phyloP scores from a whole-genome alignment of 805 yeast species.

The Hanseniaspora valbyensis region DNA sequence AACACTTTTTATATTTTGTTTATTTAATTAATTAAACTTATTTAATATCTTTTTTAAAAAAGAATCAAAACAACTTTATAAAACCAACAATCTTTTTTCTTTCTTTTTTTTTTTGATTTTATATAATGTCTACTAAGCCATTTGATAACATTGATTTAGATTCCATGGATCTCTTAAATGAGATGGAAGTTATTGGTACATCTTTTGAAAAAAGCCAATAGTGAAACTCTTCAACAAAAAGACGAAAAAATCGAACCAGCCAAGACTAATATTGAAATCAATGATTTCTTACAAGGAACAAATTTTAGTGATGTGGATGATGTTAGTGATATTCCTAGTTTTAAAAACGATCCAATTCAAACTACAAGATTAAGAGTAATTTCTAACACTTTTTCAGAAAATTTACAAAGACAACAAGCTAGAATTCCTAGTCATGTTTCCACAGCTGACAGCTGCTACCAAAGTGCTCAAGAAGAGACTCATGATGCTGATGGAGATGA shows the following conservation, averaged over 20 bases:
- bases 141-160: constrained; percentile 2
- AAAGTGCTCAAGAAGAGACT: constrained; percentile 7
- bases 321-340: not conserved
- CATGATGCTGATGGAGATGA: not conserved
- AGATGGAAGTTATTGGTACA: constrained; percentile 11
- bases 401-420: not conserved
- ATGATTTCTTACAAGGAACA: not conserved
- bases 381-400: not conserved
- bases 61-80: no score
- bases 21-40: no score
- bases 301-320: not conserved
- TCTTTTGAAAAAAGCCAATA: constrained; percentile 3
- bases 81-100: not conserved
- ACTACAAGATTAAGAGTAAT: not conserved
- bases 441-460: constrained; percentile 6
- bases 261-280: not conserved
- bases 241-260: not conserved
- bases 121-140: not conserved
- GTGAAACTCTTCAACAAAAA: not conserved
- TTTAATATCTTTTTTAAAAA: no score
- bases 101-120: not conserved
- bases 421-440: not conserved
- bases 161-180: constrained; percentile 7
- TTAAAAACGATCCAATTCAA: not conserved
- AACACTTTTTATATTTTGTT: no score